phyloP scores from a whole-genome alignment of 805 yeast genomes.

The Candida montana region DNA sequence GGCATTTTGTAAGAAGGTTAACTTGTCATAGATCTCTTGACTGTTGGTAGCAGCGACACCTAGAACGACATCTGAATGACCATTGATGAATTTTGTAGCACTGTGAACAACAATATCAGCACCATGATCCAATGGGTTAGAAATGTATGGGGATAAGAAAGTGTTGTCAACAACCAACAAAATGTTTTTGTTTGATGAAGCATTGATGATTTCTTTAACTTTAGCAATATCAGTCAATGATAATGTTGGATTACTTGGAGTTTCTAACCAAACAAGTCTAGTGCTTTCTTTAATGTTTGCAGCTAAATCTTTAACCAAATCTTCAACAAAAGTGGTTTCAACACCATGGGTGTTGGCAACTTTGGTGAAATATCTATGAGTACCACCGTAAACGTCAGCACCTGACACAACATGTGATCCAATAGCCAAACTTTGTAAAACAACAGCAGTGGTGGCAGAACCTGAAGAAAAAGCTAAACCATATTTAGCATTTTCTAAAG shows the following conservation, averaged over 20 bases:
- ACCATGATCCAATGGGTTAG: constrained; percentile 77
- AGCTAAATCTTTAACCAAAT: constrained; percentile 56
- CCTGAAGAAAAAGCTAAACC: constrained; percentile 84
- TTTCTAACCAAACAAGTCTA: constrained; percentile 78
- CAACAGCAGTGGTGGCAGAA: constrained; percentile 74
- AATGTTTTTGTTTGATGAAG: constrained; percentile 45
- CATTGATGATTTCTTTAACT: constrained; percentile 51
- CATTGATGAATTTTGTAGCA: constrained; percentile 86
- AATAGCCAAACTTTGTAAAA: constrained; percentile 66
- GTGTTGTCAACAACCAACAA: constrained; percentile 81
- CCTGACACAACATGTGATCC: constrained; percentile 72
- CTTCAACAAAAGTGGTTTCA: constrained; percentile 58
- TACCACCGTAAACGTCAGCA: constrained; percentile 89
- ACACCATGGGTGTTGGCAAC: constrained; percentile 81
- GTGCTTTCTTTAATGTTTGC: constrained; percentile 55
- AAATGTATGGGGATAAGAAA: constrained; percentile 79
- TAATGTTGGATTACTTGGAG: constrained; percentile 86
- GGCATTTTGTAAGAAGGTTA: constrained; percentile 80
- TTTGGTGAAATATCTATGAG: constrained; percentile 84
- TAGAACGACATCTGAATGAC: constrained; percentile 88
- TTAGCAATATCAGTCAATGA: constrained; percentile 67
- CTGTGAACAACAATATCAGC: constrained; percentile 88
- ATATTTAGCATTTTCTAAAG: constrained; percentile 69
- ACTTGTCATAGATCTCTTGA: constrained; percentile 52
- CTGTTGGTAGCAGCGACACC: constrained; percentile 74